A percentile compares a stretch with the other conserved stretches of the same genome.
phyloP scores from a whole-genome alignment of 352 stramenopile species.

The Blastocystis sp. region DNA sequence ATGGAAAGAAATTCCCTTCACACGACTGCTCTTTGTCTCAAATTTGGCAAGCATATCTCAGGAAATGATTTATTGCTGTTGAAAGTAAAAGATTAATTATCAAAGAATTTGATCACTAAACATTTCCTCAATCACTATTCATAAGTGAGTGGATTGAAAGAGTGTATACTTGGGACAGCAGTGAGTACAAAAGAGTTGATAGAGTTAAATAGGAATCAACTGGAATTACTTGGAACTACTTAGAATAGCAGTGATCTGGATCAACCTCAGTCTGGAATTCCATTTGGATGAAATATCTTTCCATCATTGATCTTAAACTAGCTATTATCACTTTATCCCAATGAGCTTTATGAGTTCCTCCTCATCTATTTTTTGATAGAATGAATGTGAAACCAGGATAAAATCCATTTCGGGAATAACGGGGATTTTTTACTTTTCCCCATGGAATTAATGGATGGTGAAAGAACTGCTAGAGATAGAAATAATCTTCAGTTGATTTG shows the following conservation, averaged over 20 bases:
- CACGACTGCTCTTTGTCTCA: conserved; percentile 97
- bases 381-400: not conserved
- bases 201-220: too few relatives aligned
- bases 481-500: conserved; percentile 10
- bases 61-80: not conserved
- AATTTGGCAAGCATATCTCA: conserved; percentile 96
- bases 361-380: too few relatives aligned
- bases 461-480: not conserved
- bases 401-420: not conserved
- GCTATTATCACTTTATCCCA: too few relatives aligned
- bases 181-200: too few relatives aligned
- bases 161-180: too few relatives aligned
- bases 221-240: too few relatives aligned
- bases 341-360: too few relatives aligned
- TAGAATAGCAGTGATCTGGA: too few relatives aligned
- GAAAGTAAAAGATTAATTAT: not conserved
- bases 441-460: conserved; percentile 1
- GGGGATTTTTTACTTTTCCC: not conserved
- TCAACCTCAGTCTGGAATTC: too few relatives aligned
- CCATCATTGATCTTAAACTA: too few relatives aligned
- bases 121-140: not conserved
- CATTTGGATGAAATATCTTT: too few relatives aligned
- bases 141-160: too few relatives aligned
- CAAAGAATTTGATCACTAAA: not conserved
- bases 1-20: conserved; percentile 99